A percentile compares a stretch with the other conserved stretches of the same genome.
phyloP scores from a whole-genome alignment of 805 yeast genomes.

The Spathaspora girioi region DNA sequence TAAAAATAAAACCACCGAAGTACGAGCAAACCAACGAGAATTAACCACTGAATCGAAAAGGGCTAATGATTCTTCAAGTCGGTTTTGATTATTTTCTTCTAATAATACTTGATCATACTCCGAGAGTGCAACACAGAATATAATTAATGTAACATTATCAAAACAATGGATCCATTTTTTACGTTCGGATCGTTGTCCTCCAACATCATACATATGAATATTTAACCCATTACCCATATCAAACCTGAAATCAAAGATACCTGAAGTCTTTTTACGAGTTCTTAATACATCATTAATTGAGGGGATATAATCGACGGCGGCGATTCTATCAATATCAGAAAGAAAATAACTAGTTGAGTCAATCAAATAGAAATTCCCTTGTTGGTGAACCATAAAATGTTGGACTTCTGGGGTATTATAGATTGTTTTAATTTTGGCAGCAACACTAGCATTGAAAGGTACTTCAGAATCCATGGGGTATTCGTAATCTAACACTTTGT shows the following conservation, averaged over 20 bases:
- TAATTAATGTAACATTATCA: conserved; percentile 84
- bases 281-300: conserved; percentile 73
- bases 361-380: conserved; percentile 73
- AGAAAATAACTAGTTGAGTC: conserved; percentile 84
- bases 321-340: conserved; percentile 59
- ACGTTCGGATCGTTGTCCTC: conserved; percentile 94
- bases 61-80: conserved; percentile 77
- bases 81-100: conserved; percentile 72
- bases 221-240: conserved; percentile 56
- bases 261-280: conserved; percentile 89
- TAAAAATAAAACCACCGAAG: conserved; percentile 80
- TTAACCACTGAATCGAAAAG: conserved; percentile 88
- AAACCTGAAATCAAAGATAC: conserved; percentile 80
- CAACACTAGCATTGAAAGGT: conserved; percentile 48
- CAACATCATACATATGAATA: conserved; percentile 68
- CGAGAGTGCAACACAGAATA: conserved; percentile 86
- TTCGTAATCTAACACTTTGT: conserved; percentile 43
- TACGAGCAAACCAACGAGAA: conserved; percentile 87
- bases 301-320: conserved; percentile 62
- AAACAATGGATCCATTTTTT: conserved; percentile 97
- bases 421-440: conserved; percentile 45
- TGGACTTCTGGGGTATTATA: conserved; percentile 59
- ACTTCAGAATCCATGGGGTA: conserved; percentile 52
- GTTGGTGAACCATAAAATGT: conserved; percentile 52
- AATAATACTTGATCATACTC: conserved; percentile 86